Evolutionary conservation across 371 early-diverging fungal species (phyloP).

Genomic region (Thermomucor indicae-seudaticae): DNA sequence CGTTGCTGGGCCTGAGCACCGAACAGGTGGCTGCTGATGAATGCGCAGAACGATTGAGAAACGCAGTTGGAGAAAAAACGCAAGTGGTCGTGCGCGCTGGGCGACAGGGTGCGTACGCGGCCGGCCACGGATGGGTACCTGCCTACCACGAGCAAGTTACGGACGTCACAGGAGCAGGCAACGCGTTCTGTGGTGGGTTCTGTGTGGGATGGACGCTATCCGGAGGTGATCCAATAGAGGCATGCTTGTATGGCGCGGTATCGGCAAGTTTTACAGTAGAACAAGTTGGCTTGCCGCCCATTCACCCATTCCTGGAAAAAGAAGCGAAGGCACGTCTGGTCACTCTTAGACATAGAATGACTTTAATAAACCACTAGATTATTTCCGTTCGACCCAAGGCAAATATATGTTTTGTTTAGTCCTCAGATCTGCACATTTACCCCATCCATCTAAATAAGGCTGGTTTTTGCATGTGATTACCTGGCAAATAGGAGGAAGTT

Average conservation of each 20-base stretch:
- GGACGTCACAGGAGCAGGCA: slow-evolving; percentile 50
- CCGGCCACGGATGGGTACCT: slow-evolving; percentile 22
- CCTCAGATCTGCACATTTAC: too few relatives aligned
- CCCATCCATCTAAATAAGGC: too few relatives aligned
- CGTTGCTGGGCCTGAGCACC: slow-evolving; percentile 9
- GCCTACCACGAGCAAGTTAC: slow-evolving; percentile 24
- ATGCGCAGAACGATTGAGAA: slow-evolving; percentile 1
- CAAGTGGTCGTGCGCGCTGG: slow-evolving; percentile 27
- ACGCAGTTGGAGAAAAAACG: background rate
- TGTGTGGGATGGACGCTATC: slow-evolving; percentile 27
- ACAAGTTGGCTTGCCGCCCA: slow-evolving; percentile 38
- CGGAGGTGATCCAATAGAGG: slow-evolving; percentile 19
- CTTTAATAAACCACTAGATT: too few relatives aligned
- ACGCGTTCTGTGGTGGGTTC: slow-evolving; percentile 36
- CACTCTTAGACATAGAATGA: too few relatives aligned
- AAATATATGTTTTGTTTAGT: too few relatives aligned
- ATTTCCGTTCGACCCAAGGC: too few relatives aligned
- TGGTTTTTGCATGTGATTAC: too few relatives aligned
- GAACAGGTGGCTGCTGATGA: slow-evolving; percentile 6
- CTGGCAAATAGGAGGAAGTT: too few relatives aligned
- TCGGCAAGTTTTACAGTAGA: slow-evolving; percentile 42
- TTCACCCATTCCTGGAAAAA: too few relatives aligned
- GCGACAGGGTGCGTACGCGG: slow-evolving; percentile 25
- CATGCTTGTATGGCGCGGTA: slow-evolving; percentile 35
- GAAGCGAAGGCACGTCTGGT: too few relatives aligned